Base-by-base conservation (phyloP, 2,329 filamentous ascomycete species). In the Penicillium hesseltinei region DNA sequence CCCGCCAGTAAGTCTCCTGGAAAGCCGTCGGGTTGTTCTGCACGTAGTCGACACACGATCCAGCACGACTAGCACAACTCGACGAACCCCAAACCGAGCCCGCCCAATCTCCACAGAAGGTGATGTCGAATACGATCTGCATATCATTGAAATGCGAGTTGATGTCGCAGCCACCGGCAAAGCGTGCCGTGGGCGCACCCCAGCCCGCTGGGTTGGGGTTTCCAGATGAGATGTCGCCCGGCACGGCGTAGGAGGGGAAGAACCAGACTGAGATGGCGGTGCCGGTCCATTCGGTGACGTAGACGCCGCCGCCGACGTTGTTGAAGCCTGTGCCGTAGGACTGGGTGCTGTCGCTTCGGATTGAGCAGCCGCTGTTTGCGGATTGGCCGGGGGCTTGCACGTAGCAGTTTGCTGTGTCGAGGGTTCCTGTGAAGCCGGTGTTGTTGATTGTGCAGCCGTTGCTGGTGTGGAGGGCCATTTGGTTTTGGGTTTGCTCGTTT, bases 21-120 rank as follows among this genome's bases (percentile, higher is more conserved):
- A 94, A 96, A 13, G 81, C 89, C 9, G 74, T 68, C 0, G 91
- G 89, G 73, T 92, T 89, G 64, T 82, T 78, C 54, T 80, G 80
- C 23, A 96, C 92, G 71, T 85, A 96, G 25, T 85, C 83, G 29
- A 86, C 71, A 78, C 92, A 96, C 0, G 85, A 87, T 39, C 75
- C 60, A 0, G 85, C 89, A 63, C 84, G 79, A 40, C 81, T 75
- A 1, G 81, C 75, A 73, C 89, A 92, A 43, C 82, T 80, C 58
- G 86, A 81, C 33, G 72, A 68, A 48, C 69, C 67, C 88, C 89
- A 96, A 35, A 87, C 84, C 42, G 78, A 71, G 25, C 90, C 90
- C 8, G 92, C 92, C 92, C 92, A 96, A 69, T 88, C 84, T 21
- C 92, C 92, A 74, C 92, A 97, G 73, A 96, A 91, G 6, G 89